Evolutionary conservation across 805 yeast species (phyloP), one percentile per base, ranked within the genome.

Genomic region (Metschnikowia continentalis): DNA sequence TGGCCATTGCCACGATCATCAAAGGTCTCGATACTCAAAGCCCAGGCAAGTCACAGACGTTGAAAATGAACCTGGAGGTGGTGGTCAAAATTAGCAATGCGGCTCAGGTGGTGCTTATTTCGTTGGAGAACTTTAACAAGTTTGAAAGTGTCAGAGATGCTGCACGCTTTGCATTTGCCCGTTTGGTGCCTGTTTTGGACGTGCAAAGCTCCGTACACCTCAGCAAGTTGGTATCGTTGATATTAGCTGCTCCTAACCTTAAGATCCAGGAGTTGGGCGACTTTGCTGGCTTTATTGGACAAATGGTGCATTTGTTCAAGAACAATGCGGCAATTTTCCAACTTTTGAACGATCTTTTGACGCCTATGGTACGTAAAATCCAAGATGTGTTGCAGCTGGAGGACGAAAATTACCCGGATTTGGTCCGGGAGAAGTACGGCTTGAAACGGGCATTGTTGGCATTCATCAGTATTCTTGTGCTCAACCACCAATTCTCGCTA

Each of bases 1-100:
- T 89, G 82, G 91, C 97, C 0, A 81, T 92, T 42, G 97, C 97
- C 42, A 89, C 97, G 0, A 78, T 91, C 61, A 86, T 90, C 3
- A 81, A 94, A 64, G 98, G 98, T 4, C 82, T 87, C 60, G 94
- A 86, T 51, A 78, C 77, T 46, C 76, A 70, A 39, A 61, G 62
- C 36, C 70, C 69, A 37, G 67, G 67, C 39, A 68, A 67, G 47
- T 66, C 59, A 1, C 56, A 42, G 11, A 40, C 49, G 5, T 20
- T 55, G 43, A 55, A 58, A 23, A 51, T 62, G 47, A 58, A 74
- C 6, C 57, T 66, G 19, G 76, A 72, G 40, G 61, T 81, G 15
- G 76, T 79, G 6, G 57, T 54, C 13, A 71, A 71, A 48, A 63
- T 89, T 60, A 74, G 79, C 49, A 81, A 82, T 57, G 85, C 89